Evolutionary conservation across 768 basidiomycete genomes (phyloP).

Genomic region (Termitomyces sp.): DNA sequence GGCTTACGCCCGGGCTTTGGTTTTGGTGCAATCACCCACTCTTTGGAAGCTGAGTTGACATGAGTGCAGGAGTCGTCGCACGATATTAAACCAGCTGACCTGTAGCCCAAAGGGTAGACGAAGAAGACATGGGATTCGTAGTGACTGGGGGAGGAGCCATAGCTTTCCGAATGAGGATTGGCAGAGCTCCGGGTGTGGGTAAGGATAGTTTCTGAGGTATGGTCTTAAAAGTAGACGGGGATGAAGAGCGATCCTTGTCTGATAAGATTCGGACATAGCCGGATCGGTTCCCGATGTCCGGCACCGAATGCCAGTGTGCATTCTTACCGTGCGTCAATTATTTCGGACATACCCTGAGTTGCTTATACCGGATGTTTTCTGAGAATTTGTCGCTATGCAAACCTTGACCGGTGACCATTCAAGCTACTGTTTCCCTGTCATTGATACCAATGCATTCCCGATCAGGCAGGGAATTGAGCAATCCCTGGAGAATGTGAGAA

Average conservation of each 20-base stretch:
- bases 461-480: neutral
- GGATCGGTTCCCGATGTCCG: slow-evolving; percentile 12
- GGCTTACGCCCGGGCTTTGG: slow-evolving; percentile 87
- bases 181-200: slow-evolving; percentile 14
- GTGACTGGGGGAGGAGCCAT: slow-evolving; percentile 7
- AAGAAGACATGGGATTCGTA: slow-evolving; percentile 25
- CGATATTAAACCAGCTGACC: slow-evolving; percentile 32
- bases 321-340: slow-evolving; percentile 11
- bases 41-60: slow-evolving; percentile 62
- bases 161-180: neutral
- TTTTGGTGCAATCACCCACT: slow-evolving; percentile 84
- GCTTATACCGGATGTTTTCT: slow-evolving; percentile 2
- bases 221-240: slow-evolving; percentile 5
- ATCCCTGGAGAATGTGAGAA: slow-evolving; percentile 6
- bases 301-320: neutral
- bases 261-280: slow-evolving; percentile 43
- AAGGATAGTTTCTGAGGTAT: slow-evolving; percentile 16
- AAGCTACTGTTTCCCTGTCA: neutral
- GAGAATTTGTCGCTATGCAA: neutral
- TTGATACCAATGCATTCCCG: neutral
- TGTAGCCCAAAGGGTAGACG: slow-evolving; percentile 70
- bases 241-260: slow-evolving; percentile 27
- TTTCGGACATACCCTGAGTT: slow-evolving; percentile 3
- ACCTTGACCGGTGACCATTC: neutral
- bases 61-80: slow-evolving; percentile 2